Conservation (phyloP, 257 asterid species). For the Thymus mandschuricus region DNA sequence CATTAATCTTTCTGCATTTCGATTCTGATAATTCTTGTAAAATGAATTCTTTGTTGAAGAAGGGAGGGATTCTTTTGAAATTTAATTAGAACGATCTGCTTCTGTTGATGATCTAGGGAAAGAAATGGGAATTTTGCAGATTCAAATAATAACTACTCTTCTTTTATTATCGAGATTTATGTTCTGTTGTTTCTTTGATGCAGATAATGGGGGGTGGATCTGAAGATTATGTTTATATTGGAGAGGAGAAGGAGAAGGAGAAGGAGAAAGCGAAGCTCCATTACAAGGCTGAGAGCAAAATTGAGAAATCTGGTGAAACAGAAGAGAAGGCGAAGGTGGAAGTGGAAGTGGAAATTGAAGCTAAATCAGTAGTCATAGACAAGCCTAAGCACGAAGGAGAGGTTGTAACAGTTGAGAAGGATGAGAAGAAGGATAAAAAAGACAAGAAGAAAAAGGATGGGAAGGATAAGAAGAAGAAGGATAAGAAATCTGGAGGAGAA, state of each 20-base stretch:
- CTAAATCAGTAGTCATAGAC: slow-evolving; percentile 46
- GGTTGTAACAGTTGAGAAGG: slow-evolving; percentile 11
- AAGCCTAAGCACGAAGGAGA: slow-evolving; percentile 33
- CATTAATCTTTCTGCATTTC: slow-evolving; percentile 12
- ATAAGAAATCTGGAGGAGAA: slow-evolving; percentile 29
- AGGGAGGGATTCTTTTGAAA: neutral
- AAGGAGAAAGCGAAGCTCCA: slow-evolving; percentile 62
- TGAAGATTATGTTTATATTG: slow-evolving; percentile 11
- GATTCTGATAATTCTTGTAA: neutral
- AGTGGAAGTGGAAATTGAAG: slow-evolving; percentile 45
- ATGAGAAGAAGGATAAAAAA: slow-evolving; percentile 17
- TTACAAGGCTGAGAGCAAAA: slow-evolving; percentile 45
- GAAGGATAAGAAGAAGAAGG: slow-evolving; percentile 24
- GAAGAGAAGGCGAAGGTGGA: slow-evolving; percentile 49
- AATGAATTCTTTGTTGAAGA: neutral
- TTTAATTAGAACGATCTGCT: neutral
- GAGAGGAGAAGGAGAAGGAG: slow-evolving; percentile 54
- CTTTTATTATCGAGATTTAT: neutral
- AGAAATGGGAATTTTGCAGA: neutral
- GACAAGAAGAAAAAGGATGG: slow-evolving; percentile 30
- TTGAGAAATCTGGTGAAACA: slow-evolving; percentile 41
- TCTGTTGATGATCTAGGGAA: neutral
- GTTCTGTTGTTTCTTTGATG: neutral
- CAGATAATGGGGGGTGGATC: slow-evolving; percentile 45
- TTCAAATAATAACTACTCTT: too few relatives aligned